phyloP scores from a whole-genome alignment of 2,329 filamentous ascomycete species.

The Talaromyces sp. region DNA sequence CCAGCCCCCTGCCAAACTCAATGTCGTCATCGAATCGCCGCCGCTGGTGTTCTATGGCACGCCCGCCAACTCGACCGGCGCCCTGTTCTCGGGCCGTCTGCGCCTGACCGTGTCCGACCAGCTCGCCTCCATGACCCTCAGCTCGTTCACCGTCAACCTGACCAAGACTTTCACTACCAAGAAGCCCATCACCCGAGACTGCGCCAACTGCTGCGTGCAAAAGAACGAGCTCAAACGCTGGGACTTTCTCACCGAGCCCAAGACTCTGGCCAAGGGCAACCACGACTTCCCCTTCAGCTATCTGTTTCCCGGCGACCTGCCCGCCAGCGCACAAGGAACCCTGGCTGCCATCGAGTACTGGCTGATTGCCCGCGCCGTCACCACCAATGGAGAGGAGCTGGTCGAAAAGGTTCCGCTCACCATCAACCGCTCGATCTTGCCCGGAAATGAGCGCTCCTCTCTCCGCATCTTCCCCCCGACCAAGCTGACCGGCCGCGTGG shows the following conservation, averaged over 20 bases:
- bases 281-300: constrained; percentile 88
- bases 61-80: constrained; percentile 69
- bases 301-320: constrained; percentile 77
- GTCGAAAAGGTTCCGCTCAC: constrained; percentile 62
- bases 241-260: constrained; percentile 61
- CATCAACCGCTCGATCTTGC: constrained; percentile 72
- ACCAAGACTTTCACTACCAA: constrained; percentile 68
- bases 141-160: constrained; percentile 67
- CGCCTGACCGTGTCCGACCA: constrained; percentile 64
- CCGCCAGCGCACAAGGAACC: constrained; percentile 70
- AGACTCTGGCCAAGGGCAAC: constrained; percentile 44
- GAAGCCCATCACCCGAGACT: constrained; percentile 74
- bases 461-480: constrained; percentile 95
- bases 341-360: constrained; percentile 72
- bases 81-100: constrained; percentile 77
- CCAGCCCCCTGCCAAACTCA: constrained; percentile 45
- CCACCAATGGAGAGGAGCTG: constrained; percentile 56
- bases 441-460: constrained; percentile 77
- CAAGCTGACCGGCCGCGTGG: constrained; percentile 79
- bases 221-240: constrained; percentile 71
- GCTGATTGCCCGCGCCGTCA: constrained; percentile 61
- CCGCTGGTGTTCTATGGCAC: constrained; percentile 78
- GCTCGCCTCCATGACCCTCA: constrained; percentile 56
- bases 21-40: constrained; percentile 72
- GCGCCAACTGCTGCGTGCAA: constrained; percentile 67